Conservation (phyloP, 2,329 filamentous ascomycete genomes). For the Metarhizium rileyi region DNA sequence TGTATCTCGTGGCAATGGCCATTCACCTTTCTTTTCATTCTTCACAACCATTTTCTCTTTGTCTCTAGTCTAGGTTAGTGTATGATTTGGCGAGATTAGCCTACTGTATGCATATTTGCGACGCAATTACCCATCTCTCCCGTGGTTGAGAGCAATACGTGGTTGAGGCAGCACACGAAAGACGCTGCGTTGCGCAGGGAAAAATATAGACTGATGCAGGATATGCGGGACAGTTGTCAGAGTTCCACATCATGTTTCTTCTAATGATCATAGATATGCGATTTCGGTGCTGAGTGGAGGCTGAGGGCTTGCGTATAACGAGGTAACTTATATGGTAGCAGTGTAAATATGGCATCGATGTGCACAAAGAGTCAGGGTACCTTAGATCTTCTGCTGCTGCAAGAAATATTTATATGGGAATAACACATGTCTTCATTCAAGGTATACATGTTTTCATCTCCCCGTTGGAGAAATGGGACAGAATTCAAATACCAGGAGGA, state of each 20-base stretch:
- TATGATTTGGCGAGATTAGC: slow-evolving; percentile 4
- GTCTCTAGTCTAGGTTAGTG: slow-evolving; percentile 7
- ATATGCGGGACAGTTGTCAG: slow-evolving; percentile 8
- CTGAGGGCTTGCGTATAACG: background rate
- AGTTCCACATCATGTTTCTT: background rate
- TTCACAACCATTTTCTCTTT: slow-evolving; percentile 7
- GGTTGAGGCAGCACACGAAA: background rate
- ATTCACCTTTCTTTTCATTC: background rate
- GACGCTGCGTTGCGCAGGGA: background rate
- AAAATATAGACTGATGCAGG: slow-evolving; percentile 9
- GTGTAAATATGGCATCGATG: background rate
- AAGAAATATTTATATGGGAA: too few relatives aligned
- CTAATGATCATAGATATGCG: background rate
- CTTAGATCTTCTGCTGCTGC: background rate
- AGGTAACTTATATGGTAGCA: background rate
- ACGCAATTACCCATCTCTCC: background rate
- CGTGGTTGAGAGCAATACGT: background rate
- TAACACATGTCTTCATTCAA: too few relatives aligned
- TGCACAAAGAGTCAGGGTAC: background rate
- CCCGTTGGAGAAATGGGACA: too few relatives aligned
- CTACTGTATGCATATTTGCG: slow-evolving; percentile 1
- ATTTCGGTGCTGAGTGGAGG: background rate
- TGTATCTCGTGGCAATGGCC: background rate
- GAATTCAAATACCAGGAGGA: background rate
- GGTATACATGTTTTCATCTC: too few relatives aligned